phyloP scores from a whole-genome alignment of 1,139 yeast genomes.

The Protomyces arabidopsidicola region DNA sequence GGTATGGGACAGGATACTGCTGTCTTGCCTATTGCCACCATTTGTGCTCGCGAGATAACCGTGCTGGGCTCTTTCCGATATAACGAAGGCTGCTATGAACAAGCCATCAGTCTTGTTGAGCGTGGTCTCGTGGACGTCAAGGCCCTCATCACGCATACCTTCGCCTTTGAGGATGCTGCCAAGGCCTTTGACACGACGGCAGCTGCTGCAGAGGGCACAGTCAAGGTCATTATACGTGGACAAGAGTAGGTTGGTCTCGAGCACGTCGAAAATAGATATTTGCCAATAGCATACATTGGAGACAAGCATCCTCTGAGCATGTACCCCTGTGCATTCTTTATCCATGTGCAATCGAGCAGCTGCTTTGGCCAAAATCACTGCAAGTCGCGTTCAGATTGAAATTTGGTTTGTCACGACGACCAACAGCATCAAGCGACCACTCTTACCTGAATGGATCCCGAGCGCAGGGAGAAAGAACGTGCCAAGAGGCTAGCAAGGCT shows the following conservation, averaged over 20 bases:
- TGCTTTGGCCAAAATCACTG: too few species aligned
- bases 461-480: not conserved
- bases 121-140: constrained; percentile 60
- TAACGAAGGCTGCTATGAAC: constrained; percentile 70
- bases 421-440: too few species aligned
- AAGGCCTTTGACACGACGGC: constrained; percentile 61
- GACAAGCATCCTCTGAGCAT: too few species aligned
- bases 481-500: not conserved
- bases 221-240: constrained; percentile 29
- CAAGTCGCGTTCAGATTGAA: too few species aligned
- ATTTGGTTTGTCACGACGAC: too few species aligned
- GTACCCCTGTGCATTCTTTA: too few species aligned
- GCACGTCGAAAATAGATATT: too few species aligned
- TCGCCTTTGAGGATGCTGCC: constrained; percentile 66
- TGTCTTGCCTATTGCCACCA: constrained; percentile 67
- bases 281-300: too few species aligned
- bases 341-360: too few species aligned
- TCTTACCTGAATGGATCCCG: not conserved
- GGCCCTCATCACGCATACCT: constrained; percentile 71
- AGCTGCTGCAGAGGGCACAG: constrained; percentile 22
- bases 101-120: constrained; percentile 63
- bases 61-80: constrained; percentile 73
- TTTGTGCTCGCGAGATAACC: constrained; percentile 64
- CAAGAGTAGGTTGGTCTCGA: not conserved
- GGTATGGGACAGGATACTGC: constrained; percentile 60